Conservation (phyloP, 257 asterid species). For the Primulina eburnea region DNA sequence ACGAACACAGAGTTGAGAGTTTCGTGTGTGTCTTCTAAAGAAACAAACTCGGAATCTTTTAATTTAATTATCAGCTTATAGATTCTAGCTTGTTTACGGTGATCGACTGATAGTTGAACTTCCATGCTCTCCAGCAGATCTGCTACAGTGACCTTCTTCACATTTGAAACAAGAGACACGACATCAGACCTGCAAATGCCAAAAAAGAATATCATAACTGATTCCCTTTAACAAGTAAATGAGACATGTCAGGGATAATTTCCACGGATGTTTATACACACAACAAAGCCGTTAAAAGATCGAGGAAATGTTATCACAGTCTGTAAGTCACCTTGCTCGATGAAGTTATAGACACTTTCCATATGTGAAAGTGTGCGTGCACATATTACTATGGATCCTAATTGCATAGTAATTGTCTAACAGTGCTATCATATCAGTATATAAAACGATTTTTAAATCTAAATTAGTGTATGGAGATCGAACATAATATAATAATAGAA, state of each 20-base stretch:
- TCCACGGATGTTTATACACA: background rate
- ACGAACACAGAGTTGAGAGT: constrained; percentile 50
- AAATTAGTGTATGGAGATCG: background rate
- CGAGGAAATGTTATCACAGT: background rate
- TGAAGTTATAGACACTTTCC: background rate
- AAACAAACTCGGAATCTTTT: constrained; percentile 63
- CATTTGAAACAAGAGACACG: constrained; percentile 56
- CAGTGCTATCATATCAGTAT: background rate
- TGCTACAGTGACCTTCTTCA: constrained; percentile 71
- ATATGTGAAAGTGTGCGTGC: background rate
- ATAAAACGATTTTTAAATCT: background rate
- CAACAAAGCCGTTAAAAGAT: background rate
- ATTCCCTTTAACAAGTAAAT: background rate
- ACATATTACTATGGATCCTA: background rate
- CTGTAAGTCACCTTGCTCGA: background rate
- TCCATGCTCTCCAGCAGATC: constrained; percentile 85
- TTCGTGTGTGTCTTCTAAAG: constrained; percentile 46
- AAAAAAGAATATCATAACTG: background rate
- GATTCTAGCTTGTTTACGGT: constrained; percentile 34
- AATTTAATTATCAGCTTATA: constrained; percentile 61
- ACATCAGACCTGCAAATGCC: constrained; percentile 60
- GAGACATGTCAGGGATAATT: background rate
- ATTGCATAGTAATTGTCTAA: background rate
- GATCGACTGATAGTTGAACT: constrained; percentile 43
- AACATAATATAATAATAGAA: background rate